Percentiles rank a stretch among this genome's conserved stretches.
phyloP scores from a whole-genome alignment of 2,329 filamentous ascomycete genomes.

The Cercospora zeina region DNA sequence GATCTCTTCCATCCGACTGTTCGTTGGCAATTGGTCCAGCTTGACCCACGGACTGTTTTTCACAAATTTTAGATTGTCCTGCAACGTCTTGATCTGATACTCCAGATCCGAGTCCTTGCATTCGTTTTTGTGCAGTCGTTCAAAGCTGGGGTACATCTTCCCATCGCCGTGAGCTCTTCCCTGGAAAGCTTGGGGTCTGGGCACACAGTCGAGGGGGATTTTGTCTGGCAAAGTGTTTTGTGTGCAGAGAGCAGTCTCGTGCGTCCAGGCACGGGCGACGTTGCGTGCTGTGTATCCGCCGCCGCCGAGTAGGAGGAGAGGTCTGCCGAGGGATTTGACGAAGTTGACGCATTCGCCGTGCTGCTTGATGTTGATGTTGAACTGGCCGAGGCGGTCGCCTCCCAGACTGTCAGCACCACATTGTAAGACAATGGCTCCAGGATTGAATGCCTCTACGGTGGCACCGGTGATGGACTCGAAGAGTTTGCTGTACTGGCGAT shows the following conservation, averaged over 20 bases:
- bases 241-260: conserved; percentile 90
- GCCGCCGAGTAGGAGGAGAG: conserved; percentile 86
- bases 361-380: conserved; percentile 94
- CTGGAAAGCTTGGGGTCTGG: conserved; percentile 81
- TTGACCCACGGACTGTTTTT: conserved; percentile 84
- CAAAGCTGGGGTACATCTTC: conserved; percentile 83
- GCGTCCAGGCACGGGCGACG: conserved; percentile 93
- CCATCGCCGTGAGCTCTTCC: conserved; percentile 69
- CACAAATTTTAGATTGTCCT: conserved; percentile 82
- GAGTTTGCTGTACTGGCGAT: conserved; percentile 76
- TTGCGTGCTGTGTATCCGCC: conserved; percentile 97
- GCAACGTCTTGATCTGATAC: conserved; percentile 41
- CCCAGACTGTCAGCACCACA: conserved; percentile 94
- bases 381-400: conserved; percentile 88
- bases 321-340: conserved; percentile 76
- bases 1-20: conserved; percentile 64
- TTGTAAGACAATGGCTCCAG: conserved; percentile 87
- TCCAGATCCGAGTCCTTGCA: conserved; percentile 79
- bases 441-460: conserved; percentile 80
- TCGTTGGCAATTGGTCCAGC: conserved; percentile 69
- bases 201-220: conserved; percentile 72
- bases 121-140: conserved; percentile 60
- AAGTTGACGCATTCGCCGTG: conserved; percentile 90
- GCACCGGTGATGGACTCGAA: conserved; percentile 79
- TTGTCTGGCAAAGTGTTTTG: conserved; percentile 69